Base-by-base conservation (phyloP, 305 asterid species). In the Fraxinus paxiana region DNA sequence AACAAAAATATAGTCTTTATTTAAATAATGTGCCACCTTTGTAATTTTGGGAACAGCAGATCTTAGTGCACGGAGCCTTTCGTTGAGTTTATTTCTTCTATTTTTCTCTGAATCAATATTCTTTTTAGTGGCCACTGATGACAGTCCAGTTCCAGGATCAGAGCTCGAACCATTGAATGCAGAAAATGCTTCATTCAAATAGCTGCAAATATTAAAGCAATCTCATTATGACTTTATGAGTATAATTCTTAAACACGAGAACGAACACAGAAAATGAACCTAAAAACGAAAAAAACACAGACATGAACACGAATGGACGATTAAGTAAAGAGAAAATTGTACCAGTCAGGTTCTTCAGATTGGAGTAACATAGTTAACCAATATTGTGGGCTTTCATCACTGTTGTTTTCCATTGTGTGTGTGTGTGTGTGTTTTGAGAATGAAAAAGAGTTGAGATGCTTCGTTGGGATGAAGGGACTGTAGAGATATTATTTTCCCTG, bases 1-100 rank as follows among this genome's bases (percentile, higher is more conserved):
- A 17, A 12, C 17, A 24, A 24, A 15, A 5, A n/a, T 51, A 51
- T 8, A 38, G 46, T 38, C 13, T 8, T 38, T 38, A 38, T 38
- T 38, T 38, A 38, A 38, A 20, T 17, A 61, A 20, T 61, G 33
- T n/a, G 20, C 41, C 41, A 86, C 91, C 91, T 88, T 88, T 43
- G 85, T 88, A 17, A 88, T 88, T 3, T 87, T 87, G 54, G 91
- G 91, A n/a, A 88, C 91, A 72, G 80, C 90, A 10, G 90, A 82
- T 77, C 91, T 82, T 2, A 87, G 86, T 10, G 90, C 90, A 78
- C 82, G 85, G 31, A 88, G 61, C 26, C 88, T 83, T 6, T 88
- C 91, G 33, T 85, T 85, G 6, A 88, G 88, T 72, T 88, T 88
- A 86, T 85, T 86, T 83, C 90, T 86, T 37, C 91, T 75, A 30